A percentile compares a stretch with the other conserved stretches of the same genome.
Conservation (phyloP, 2,329 filamentous ascomycete species). For the Fusarium sp. region DNA sequence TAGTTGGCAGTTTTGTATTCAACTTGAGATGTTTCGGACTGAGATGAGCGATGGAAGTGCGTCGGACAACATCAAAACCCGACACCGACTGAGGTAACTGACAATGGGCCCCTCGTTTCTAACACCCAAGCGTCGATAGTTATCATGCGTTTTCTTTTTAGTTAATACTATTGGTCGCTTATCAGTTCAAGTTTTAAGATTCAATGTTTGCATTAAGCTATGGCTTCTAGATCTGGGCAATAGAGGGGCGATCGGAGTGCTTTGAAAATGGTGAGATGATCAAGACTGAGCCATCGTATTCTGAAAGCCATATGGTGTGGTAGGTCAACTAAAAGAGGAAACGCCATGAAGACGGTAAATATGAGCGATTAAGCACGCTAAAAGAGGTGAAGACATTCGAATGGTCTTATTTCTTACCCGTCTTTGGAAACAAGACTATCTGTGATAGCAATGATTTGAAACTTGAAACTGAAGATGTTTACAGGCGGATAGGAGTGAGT, state of each 20-base stretch:
- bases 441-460: neutral
- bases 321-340: neutral
- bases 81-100: neutral
- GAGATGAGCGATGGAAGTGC: constrained; percentile 6
- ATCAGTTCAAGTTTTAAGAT: neutral
- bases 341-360: neutral
- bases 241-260: constrained; percentile 22
- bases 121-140: neutral
- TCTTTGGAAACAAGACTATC: neutral
- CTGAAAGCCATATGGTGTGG: constrained; percentile 13
- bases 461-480: neutral
- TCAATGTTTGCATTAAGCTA: constrained; percentile 6
- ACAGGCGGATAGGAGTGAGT: neutral
- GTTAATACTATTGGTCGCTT: constrained; percentile 18
- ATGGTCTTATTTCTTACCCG: neutral
- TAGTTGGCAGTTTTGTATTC: constrained; percentile 3
- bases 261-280: constrained; percentile 32
- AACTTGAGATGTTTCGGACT: constrained; percentile 16
- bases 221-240: constrained; percentile 28
- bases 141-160: neutral
- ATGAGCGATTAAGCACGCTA: neutral
- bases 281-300: constrained; percentile 25
- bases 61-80: constrained; percentile 21
- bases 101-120: neutral
- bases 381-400: neutral